Percentiles rank a stretch among this genome's conserved stretches.
Conservation (phyloP, 2,329 filamentous ascomycete genomes). For the Colletotrichum godetiae region DNA sequence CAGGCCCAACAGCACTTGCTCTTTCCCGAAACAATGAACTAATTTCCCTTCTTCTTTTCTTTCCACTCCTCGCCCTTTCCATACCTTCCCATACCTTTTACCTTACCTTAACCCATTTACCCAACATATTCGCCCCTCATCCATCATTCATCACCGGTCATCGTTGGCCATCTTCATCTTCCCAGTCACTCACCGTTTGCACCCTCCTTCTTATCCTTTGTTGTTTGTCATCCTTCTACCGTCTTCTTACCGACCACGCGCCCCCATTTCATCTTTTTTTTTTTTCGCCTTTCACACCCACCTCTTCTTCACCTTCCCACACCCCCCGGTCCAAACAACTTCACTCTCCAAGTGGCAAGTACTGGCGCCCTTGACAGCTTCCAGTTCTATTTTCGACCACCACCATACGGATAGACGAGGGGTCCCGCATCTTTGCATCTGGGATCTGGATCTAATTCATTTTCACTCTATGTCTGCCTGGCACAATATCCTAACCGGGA, state of each 20-base stretch:
- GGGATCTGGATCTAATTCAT: background rate
- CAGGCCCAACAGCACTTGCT: background rate
- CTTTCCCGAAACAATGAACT: slow-evolving; percentile 20
- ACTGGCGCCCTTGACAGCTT: background rate
- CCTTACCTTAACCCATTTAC: background rate
- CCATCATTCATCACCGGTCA: background rate
- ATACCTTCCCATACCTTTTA: background rate
- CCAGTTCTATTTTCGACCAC: background rate
- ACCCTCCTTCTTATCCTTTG: background rate
- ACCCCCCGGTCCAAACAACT: background rate
- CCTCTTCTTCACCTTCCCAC: background rate
- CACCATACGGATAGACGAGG: background rate
- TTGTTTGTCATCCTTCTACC: background rate
- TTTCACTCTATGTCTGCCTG: slow-evolving; percentile 5
- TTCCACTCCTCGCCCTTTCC: background rate
- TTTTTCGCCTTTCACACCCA: background rate
- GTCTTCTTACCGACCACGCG: background rate
- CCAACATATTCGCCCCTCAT: background rate
- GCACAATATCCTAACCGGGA: background rate
- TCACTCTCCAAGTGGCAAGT: background rate
- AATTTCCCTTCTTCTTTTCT: background rate
- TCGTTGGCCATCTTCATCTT: background rate
- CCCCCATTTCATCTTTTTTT: background rate
- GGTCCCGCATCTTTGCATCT: background rate
- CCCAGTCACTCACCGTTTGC: background rate